Conservation (phyloP, 2,329 filamentous ascomycete genomes). For the Davidsoniella virescens region DNA sequence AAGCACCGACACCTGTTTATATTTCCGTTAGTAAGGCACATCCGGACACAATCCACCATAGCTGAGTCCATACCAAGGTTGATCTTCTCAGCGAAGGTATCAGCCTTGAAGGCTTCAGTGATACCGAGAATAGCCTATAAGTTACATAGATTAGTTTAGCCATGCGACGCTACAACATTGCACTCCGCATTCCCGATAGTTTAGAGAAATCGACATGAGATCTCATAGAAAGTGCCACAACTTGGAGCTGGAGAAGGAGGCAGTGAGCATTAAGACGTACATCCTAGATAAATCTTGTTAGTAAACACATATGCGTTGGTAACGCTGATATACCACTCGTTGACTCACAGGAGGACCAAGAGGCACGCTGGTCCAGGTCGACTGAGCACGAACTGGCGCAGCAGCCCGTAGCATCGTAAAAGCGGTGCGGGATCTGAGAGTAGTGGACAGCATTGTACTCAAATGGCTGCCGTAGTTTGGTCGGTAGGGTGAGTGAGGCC, state of each 20-base stretch:
- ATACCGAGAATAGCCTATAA: slow-evolving; percentile 70
- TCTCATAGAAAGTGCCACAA: background rate
- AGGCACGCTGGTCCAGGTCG: slow-evolving; percentile 78
- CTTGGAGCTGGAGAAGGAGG: background rate
- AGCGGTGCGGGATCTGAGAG: slow-evolving; percentile 28
- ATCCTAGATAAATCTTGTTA: slow-evolving; percentile 5
- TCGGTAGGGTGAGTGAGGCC: background rate
- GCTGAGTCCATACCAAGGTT: slow-evolving; percentile 55
- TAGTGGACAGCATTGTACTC: slow-evolving; percentile 28
- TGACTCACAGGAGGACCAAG: slow-evolving; percentile 80
- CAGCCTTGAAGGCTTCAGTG: slow-evolving; percentile 98
- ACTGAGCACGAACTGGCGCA: slow-evolving; percentile 40
- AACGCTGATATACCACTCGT: background rate
- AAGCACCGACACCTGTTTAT: slow-evolving; percentile 70
- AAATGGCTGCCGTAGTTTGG: background rate
- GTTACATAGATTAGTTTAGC: too few species aligned
- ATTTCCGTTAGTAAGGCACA: slow-evolving; percentile 9
- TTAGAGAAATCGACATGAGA: background rate
- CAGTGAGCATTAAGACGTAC: slow-evolving; percentile 4
- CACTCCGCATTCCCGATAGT: too few species aligned
- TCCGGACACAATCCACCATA: background rate
- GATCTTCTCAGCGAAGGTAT: slow-evolving; percentile 87
- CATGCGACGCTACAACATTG: background rate
- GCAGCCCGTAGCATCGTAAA: slow-evolving; percentile 23
- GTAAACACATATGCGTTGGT: background rate